Percentiles rank a stretch among this genome's conserved stretches.
These are phyloP conservation scores for Fusarium sp. DNA, from an alignment of 2,329 filamentous ascomycete species.

Conservation along the genomic window DNA sequence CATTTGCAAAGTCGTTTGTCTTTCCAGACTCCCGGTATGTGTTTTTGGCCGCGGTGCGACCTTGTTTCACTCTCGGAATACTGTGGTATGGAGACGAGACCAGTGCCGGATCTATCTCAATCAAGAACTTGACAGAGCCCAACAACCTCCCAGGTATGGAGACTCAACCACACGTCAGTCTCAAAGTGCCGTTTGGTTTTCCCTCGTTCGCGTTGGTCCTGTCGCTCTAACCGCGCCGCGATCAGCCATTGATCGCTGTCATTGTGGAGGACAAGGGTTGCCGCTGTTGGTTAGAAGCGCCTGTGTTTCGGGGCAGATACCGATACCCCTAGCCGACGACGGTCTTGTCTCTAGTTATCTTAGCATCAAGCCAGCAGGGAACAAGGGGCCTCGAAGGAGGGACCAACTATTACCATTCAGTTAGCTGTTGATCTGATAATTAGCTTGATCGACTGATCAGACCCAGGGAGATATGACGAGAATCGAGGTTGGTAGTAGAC, in stretches of 20 bases:
- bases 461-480: background rate
- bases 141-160: constrained; percentile 8
- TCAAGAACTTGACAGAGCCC: background rate
- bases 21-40: constrained; percentile 38
- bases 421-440: constrained; percentile 7
- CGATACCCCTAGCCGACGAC: constrained; percentile 42
- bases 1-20: constrained; percentile 28
- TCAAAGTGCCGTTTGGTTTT: constrained; percentile 20
- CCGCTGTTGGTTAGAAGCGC: constrained; percentile 34
- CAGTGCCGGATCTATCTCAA: constrained; percentile 1
- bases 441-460: background rate
- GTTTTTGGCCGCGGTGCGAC: constrained; percentile 22
- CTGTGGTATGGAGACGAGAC: background rate
- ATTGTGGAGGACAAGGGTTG: constrained; percentile 35
- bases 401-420: constrained; percentile 3
- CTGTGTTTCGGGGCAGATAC: constrained; percentile 43
- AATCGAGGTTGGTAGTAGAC: background rate
- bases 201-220: constrained; percentile 29
- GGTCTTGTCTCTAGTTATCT: constrained; percentile 36
- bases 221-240: constrained; percentile 31
- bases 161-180: constrained; percentile 18
- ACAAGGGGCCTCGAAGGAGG: constrained; percentile 27
- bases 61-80: constrained; percentile 9
- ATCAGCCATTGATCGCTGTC: constrained; percentile 32
- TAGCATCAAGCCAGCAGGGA: constrained; percentile 42